These are phyloP conservation scores for Thermoascus crustaceus DNA, from an alignment of 2,329 filamentous ascomycete genomes.

Conservation along the genomic window DNA sequence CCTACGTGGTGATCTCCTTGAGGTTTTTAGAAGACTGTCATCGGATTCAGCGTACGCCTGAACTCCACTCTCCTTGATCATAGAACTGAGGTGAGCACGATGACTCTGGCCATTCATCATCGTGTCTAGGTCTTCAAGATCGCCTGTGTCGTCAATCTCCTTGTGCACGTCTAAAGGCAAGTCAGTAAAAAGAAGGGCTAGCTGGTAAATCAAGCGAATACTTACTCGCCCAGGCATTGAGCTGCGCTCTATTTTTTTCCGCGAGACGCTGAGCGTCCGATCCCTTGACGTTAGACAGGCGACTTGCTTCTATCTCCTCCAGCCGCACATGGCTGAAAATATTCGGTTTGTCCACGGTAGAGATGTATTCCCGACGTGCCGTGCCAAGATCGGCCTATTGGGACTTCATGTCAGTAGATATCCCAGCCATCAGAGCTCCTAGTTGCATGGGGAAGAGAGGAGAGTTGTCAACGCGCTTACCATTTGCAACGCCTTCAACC, in stretches of 20 bases:
- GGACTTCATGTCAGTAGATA: conserved; percentile 1
- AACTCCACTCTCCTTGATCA: conserved; percentile 12
- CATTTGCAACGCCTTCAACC: conserved; percentile 23
- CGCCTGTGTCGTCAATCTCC: conserved; percentile 20
- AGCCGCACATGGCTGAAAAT: conserved; percentile 9
- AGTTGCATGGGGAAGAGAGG: not conserved
- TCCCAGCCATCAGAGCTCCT: not conserved
- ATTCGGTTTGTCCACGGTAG: conserved; percentile 20
- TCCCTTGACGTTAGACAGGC: conserved; percentile 23
- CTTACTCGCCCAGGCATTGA: conserved; percentile 29
- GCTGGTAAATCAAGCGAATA: not conserved
- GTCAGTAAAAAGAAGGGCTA: not conserved
- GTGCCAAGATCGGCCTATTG: conserved; percentile 31
- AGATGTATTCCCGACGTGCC: conserved; percentile 28
- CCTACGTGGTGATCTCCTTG: not conserved
- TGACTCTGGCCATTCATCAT: conserved; percentile 33
- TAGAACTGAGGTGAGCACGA: conserved; percentile 20
- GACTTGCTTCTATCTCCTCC: conserved; percentile 20
- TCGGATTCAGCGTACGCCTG: conserved; percentile 8
- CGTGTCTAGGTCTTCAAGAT: conserved; percentile 22
- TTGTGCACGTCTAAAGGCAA: conserved; percentile 22
- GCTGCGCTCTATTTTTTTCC: conserved; percentile 15
- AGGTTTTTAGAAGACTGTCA: conserved; percentile 4
- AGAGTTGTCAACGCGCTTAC: conserved; percentile 8
- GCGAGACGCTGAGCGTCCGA: conserved; percentile 21